A percentile compares a stretch with the other conserved stretches of the same genome.
These are phyloP conservation scores for Sodiomyces alkalinus DNA, from an alignment of 2,329 filamentous ascomycete species.

Conservation along the genomic window DNA sequence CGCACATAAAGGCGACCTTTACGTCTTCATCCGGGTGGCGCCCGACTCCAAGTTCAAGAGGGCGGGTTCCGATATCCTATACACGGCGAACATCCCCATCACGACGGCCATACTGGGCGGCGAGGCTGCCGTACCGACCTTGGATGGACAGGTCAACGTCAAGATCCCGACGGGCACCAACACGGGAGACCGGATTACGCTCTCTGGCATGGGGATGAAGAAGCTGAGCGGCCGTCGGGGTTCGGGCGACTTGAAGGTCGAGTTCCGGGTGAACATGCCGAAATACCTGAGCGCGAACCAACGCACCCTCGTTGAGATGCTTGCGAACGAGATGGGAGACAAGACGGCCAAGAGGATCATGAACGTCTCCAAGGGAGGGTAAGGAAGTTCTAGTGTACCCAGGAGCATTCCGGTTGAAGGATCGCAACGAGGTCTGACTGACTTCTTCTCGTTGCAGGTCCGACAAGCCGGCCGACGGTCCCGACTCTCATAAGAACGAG, in stretches of 20 bases:
- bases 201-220: conserved; percentile 89
- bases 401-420: no score
- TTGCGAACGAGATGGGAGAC: conserved; percentile 91
- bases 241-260: conserved; percentile 74
- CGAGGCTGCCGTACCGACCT: conserved; percentile 75
- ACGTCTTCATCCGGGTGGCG: conserved; percentile 80
- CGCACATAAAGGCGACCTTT: conserved; percentile 72
- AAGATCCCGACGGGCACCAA: conserved; percentile 83
- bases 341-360: conserved; percentile 85
- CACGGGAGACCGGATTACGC: conserved; percentile 80
- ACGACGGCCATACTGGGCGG: conserved; percentile 89
- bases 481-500: conserved; percentile 56
- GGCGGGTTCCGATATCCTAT: conserved; percentile 76
- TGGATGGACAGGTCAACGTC: conserved; percentile 81
- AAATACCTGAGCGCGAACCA: conserved; percentile 89
- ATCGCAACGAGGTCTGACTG: no score
- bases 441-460: no score
- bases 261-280: conserved; percentile 91
- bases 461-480: conserved; percentile 14
- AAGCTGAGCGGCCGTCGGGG: conserved; percentile 54
- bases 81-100: conserved; percentile 80
- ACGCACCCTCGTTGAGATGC: conserved; percentile 82
- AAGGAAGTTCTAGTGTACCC: no score
- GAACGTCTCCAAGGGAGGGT: conserved; percentile 50
- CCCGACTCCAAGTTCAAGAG: conserved; percentile 81